Evolutionary conservation across 2,329 filamentous ascomycete genomes (phyloP).

Genomic region (Cordyceps farinosa): DNA sequence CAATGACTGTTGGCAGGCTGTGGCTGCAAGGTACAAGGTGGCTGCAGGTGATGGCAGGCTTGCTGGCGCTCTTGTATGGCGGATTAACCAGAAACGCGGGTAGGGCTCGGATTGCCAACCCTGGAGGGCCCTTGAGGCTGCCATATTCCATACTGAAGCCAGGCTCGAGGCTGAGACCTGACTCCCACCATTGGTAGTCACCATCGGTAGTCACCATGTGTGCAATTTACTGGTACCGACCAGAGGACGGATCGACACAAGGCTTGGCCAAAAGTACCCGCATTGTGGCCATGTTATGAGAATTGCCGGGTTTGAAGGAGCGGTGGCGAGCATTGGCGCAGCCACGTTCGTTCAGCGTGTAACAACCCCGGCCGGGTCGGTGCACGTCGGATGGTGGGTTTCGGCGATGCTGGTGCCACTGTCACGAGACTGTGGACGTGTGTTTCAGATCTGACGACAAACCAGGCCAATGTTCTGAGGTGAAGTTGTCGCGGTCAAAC

Average conservation of each 20-base stretch:
- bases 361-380: background rate
- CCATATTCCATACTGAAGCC: background rate
- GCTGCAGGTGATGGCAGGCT: background rate
- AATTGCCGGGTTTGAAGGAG: background rate
- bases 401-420: background rate
- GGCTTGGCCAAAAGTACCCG: background rate
- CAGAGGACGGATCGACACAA: background rate
- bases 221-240: background rate
- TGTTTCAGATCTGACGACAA: background rate
- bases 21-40: background rate
- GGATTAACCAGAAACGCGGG: background rate
- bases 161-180: background rate
- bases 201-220: background rate
- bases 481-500: background rate
- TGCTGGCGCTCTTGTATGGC: background rate
- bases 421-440: background rate
- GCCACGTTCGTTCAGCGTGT: background rate
- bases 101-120: background rate
- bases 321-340: background rate
- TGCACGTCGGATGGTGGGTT: background rate
- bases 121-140: background rate
- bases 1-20: no score
- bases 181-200: background rate
- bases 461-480: background rate
- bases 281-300: background rate